Conservation (phyloP, 495 filamentous ascomycete species). For the Penicillium egyptiacum region DNA sequence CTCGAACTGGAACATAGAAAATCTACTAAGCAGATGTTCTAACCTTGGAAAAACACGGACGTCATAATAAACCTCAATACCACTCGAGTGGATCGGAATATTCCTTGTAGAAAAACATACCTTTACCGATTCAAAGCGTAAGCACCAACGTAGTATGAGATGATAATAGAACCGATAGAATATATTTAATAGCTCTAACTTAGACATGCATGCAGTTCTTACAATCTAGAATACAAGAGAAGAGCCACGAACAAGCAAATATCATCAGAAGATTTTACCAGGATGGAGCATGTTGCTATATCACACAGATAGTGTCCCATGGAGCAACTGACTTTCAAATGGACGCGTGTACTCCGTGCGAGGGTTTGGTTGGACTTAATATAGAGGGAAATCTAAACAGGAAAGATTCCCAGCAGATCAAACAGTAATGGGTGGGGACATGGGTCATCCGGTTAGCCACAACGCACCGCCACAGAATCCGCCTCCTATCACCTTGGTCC, state of each 20-base stretch:
- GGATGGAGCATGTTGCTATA: neutral
- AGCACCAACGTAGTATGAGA: no score
- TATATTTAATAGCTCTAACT: no score
- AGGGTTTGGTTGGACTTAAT: slow-evolving; percentile 1
- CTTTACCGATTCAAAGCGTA: no score
- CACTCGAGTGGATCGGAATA: no score
- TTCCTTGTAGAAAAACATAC: no score
- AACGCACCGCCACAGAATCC: slow-evolving; percentile 26
- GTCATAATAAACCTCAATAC: no score
- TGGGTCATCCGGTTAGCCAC: slow-evolving; percentile 7
- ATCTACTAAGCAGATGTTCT: no score
- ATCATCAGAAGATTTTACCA: neutral
- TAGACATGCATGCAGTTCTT: no score
- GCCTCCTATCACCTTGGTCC: slow-evolving; percentile 28
- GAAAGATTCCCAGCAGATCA: slow-evolving; percentile 8
- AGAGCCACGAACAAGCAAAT: neutral
- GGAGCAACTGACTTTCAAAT: neutral
- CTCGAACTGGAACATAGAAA: no score
- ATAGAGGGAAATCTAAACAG: neutral
- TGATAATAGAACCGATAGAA: no score
- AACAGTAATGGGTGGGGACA: slow-evolving; percentile 8
- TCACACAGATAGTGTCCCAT: neutral
- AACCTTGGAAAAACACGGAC: no score
- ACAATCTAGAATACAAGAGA: no score
- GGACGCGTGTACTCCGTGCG: neutral